Percentiles rank a stretch among this genome's conserved stretches.
phyloP scores from a whole-genome alignment of 1,284 basidiomycete genomes.

The Moesziomyces antarcticus region DNA sequence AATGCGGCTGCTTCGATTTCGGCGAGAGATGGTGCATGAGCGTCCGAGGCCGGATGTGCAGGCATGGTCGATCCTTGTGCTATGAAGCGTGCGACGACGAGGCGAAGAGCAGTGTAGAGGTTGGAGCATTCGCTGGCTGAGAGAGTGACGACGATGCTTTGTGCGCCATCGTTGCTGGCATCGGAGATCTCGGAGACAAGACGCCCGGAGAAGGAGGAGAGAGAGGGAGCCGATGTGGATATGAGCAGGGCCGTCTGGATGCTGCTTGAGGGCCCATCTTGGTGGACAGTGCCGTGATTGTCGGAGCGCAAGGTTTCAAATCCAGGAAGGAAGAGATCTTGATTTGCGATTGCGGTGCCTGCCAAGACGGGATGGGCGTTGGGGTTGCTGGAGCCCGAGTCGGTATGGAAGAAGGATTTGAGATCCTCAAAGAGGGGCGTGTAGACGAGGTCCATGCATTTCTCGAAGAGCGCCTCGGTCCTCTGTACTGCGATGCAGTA shows the following conservation, averaged over 20 bases:
- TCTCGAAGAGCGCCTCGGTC: constrained; percentile 33
- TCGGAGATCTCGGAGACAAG: constrained; percentile 38
- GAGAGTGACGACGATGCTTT: constrained; percentile 41
- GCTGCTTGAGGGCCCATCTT: constrained; percentile 14
- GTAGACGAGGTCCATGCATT: constrained; percentile 34
- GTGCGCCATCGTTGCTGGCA: constrained; percentile 1
- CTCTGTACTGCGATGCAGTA: constrained; percentile 34
- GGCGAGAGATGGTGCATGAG: background rate
- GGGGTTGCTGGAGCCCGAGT: background rate
- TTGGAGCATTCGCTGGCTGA: constrained; percentile 42
- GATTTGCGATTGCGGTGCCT: constrained; percentile 6
- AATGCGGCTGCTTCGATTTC: constrained; percentile 32
- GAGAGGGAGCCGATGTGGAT: constrained; percentile 34
- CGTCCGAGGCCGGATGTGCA: background rate
- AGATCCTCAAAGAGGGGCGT: constrained; percentile 33
- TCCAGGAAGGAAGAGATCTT: constrained; percentile 38
- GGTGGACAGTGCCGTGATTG: background rate
- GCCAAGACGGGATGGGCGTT: background rate
- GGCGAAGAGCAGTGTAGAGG: constrained; percentile 35
- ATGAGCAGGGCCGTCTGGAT: constrained; percentile 47
- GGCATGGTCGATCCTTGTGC: constrained; percentile 19
- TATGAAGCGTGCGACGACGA: constrained; percentile 47
- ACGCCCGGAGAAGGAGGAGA: constrained; percentile 38
- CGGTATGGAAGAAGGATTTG: constrained; percentile 22
- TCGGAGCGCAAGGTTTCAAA: constrained; percentile 16